Evolutionary conservation across 148 eudicot genomes (phyloP).

Genomic region (Spergularia marina): DNA sequence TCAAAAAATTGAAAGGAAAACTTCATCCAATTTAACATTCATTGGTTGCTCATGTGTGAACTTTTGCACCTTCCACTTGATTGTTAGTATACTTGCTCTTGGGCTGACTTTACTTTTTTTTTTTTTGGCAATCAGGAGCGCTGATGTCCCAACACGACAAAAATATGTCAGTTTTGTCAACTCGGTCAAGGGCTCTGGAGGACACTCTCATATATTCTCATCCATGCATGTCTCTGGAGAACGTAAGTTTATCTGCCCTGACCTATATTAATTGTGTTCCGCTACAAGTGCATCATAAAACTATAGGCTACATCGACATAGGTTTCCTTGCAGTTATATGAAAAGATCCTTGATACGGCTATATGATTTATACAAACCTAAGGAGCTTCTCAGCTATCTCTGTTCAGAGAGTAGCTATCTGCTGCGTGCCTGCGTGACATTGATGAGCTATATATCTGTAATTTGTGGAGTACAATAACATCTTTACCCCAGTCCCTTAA

Average conservation of each 20-base stretch:
- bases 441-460: too few relatives aligned
- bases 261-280: slow-evolving; percentile 6
- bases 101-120: not conserved
- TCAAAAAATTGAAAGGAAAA: too few relatives aligned
- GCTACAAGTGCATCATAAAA: not conserved
- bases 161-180: slow-evolving; percentile 73
- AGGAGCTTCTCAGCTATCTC: too few relatives aligned
- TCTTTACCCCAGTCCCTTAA: too few relatives aligned
- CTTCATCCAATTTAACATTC: not conserved
- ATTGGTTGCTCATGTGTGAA: not conserved
- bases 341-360: too few relatives aligned
- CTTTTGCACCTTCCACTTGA: not conserved
- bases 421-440: too few relatives aligned
- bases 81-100: not conserved
- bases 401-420: too few relatives aligned
- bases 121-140: slow-evolving; percentile 50
- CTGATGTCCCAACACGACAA: slow-evolving; percentile 66
- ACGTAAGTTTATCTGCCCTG: slow-evolving; percentile 54
- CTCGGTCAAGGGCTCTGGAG: slow-evolving; percentile 75
- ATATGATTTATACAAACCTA: too few relatives aligned
- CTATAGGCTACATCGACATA: too few relatives aligned
- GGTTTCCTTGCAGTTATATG: too few relatives aligned
- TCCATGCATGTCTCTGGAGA: slow-evolving; percentile 99
- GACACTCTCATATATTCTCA: slow-evolving; percentile 70
- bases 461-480: too few relatives aligned